Conservation (phyloP, 371 early-diverging fungal species). For the Fennellomyces sp. region DNA sequence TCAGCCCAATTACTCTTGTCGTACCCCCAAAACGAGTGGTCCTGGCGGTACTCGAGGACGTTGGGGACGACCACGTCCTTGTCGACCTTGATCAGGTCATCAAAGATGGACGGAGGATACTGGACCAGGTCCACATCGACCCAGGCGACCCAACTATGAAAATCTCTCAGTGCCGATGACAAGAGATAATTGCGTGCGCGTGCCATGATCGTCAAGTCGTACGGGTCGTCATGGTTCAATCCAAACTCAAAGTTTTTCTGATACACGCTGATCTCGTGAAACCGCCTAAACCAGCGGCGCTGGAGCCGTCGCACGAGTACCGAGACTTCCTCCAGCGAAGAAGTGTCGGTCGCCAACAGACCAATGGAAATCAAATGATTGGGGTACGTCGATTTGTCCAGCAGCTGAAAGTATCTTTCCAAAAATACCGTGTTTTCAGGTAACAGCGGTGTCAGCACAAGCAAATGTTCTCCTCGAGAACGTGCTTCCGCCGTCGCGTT, state of each 20-base stretch:
- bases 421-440: slow-evolving; percentile 24
- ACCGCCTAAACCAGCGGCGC: slow-evolving; percentile 27
- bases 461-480: slow-evolving; percentile 8
- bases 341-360: slow-evolving; percentile 33
- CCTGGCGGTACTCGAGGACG: slow-evolving; percentile 41
- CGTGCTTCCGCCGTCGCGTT: slow-evolving; percentile 19
- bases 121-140: slow-evolving; percentile 53
- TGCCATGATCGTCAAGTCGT: slow-evolving; percentile 53
- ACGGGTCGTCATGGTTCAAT: slow-evolving; percentile 9
- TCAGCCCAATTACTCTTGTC: slow-evolving; percentile 37
- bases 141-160: slow-evolving; percentile 57
- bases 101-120: slow-evolving; percentile 53
- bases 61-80: slow-evolving; percentile 63
- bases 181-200: slow-evolving; percentile 56
- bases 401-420: slow-evolving; percentile 43
- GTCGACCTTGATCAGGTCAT: slow-evolving; percentile 51
- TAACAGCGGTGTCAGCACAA: slow-evolving; percentile 41
- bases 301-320: slow-evolving; percentile 9
- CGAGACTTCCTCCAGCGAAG: slow-evolving; percentile 10
- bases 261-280: slow-evolving; percentile 41
- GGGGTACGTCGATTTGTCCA: slow-evolving; percentile 44
- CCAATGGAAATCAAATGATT: slow-evolving; percentile 45
- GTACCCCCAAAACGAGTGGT: slow-evolving; percentile 41
- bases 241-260: slow-evolving; percentile 36
- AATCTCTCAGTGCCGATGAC: slow-evolving; percentile 46